phyloP scores from a whole-genome alignment of 2,329 filamentous ascomycete genomes.

The Fonsecaea nubica region DNA sequence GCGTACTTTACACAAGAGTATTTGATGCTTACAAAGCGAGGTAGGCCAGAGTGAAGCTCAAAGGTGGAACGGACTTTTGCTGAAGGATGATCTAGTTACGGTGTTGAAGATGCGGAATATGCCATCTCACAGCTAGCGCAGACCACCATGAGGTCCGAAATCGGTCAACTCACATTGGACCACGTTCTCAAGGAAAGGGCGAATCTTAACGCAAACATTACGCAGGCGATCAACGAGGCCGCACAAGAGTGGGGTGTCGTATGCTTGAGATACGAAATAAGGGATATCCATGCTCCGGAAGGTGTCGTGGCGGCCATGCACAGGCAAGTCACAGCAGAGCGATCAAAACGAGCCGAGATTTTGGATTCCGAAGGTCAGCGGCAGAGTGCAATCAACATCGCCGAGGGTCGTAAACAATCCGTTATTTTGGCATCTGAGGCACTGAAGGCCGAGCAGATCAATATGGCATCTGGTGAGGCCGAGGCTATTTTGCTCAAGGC shows the following conservation, averaged over 20 bases:
- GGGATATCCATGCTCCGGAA: conserved; percentile 94
- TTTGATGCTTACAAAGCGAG: conserved; percentile 98
- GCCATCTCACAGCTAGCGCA: conserved; percentile 97
- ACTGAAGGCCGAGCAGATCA: conserved; percentile 87
- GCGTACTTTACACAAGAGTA: conserved; percentile 91
- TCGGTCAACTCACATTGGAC: conserved; percentile 93
- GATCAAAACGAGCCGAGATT: conserved; percentile 96
- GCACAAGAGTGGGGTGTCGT: conserved; percentile 96
- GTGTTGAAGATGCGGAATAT: conserved; percentile 97
- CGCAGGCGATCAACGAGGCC: conserved; percentile 97
- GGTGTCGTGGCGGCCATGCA: conserved; percentile 98
- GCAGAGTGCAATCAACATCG: conserved; percentile 98
- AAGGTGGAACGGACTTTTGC: background rate
- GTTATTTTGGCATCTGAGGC: conserved; percentile 97
- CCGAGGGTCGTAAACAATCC: conserved; percentile 94
- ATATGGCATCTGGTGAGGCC: conserved; percentile 88
- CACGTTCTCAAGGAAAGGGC: conserved; percentile 97
- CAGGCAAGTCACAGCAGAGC: conserved; percentile 94
- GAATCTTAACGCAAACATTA: conserved; percentile 96
- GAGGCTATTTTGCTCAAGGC: conserved; percentile 91
- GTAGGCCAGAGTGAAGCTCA: conserved; percentile 55
- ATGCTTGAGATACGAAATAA: conserved; percentile 95
- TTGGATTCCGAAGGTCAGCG: conserved; percentile 95
- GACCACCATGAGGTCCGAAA: conserved; percentile 98
- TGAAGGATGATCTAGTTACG: conserved; percentile 69